A percentile compares a stretch with the other conserved stretches of the same genome.
Evolutionary conservation across 108 stramenopile genomes (phyloP).

Genomic region (Chaetoceros muelleri): DNA sequence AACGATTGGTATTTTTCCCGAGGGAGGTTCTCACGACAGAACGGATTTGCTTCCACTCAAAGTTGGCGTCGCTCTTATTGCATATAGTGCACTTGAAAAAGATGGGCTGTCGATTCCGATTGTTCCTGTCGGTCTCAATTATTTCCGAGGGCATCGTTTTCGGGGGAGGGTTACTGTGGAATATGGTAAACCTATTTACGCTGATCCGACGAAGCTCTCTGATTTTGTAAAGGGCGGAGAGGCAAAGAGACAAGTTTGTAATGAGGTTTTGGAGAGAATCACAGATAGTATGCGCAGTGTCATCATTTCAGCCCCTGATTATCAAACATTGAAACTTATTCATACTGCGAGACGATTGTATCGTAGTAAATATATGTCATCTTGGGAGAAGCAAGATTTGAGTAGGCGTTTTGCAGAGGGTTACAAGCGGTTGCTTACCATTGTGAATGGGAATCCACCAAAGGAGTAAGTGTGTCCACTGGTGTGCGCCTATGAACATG

Average conservation of each 20-base stretch:
- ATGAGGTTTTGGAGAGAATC: constrained; percentile 67
- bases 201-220: constrained; percentile 56
- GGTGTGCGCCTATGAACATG: not conserved
- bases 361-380: constrained; percentile 30
- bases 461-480: constrained; percentile 31
- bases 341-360: constrained; percentile 91
- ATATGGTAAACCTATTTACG: constrained; percentile 70
- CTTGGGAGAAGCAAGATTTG: constrained; percentile 83
- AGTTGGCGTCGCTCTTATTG: constrained; percentile 96
- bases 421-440: constrained; percentile 68
- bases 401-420: constrained; percentile 89
- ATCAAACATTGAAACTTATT: constrained; percentile 84
- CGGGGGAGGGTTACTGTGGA: constrained; percentile 83
- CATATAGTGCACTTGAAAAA: constrained; percentile 84
- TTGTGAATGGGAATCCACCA: constrained; percentile 57
- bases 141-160: constrained; percentile 92
- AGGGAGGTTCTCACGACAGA: constrained; percentile 96
- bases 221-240: constrained; percentile 58
- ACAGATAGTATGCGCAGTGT: constrained; percentile 89
- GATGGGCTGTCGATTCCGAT: constrained; percentile 88
- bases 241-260: constrained; percentile 67
- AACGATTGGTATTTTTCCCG: constrained; percentile 91
- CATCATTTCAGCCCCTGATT: constrained; percentile 91
- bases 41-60: constrained; percentile 96
- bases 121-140: constrained; percentile 96